These are phyloP conservation scores for Phallus indusiatus DNA, from an alignment of 768 basidiomycete species.

Conservation along the genomic window DNA sequence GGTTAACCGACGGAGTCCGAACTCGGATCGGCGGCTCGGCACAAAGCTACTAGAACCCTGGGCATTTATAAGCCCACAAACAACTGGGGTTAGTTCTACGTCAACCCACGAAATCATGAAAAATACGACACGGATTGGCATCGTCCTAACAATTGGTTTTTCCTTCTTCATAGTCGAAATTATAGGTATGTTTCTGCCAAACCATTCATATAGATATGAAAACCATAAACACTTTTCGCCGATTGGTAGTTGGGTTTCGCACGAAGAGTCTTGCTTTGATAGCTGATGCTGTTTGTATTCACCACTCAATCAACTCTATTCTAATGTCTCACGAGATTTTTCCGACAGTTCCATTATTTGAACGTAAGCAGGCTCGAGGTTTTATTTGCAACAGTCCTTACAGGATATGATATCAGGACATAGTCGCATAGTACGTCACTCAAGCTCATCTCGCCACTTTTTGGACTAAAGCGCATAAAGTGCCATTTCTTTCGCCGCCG, in stretches of 20 bases:
- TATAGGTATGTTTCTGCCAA: slow-evolving; percentile 25
- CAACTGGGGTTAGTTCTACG: too few species aligned
- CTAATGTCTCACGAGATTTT: slow-evolving; percentile 1
- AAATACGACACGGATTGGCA: slow-evolving; percentile 36
- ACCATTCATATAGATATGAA: too few species aligned
- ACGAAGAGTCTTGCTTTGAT: slow-evolving; percentile 47
- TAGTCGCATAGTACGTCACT: slow-evolving; percentile 39
- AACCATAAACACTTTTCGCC: too few species aligned
- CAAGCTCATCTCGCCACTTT: not conserved
- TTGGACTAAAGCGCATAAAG: slow-evolving; percentile 15
- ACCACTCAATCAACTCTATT: not conserved
- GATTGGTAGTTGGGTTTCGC: slow-evolving; percentile 37
- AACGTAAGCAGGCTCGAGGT: slow-evolving; percentile 39
- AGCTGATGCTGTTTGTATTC: slow-evolving; percentile 41
- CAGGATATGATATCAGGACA: too few species aligned
- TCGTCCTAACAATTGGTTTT: slow-evolving; percentile 37
- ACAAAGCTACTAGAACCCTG: too few species aligned
- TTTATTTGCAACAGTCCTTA: too few species aligned
- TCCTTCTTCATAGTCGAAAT: slow-evolving; percentile 44
- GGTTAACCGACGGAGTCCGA: too few species aligned
- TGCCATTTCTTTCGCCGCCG: slow-evolving; percentile 37
- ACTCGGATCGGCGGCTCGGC: too few species aligned
- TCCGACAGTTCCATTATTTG: slow-evolving; percentile 44
- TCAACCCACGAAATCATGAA: slow-evolving; percentile 28
- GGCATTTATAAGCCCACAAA: too few species aligned